Evolutionary conservation across 148 eudicot genomes (phyloP).

Genomic region (Rhododendron molle): DNA sequence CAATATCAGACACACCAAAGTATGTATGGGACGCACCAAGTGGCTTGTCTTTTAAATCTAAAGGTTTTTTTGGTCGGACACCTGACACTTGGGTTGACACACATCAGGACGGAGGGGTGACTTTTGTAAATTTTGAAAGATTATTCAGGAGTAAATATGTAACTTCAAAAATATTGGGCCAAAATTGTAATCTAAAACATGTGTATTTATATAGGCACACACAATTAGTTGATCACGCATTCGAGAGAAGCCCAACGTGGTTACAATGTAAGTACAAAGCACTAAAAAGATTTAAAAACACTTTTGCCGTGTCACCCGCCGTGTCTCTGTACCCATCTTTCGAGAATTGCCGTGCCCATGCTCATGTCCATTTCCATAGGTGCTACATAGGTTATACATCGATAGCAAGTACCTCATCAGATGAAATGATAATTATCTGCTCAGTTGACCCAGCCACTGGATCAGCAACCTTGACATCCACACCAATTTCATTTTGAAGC

Average conservation of each 20-base stretch:
- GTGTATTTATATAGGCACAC: not conserved
- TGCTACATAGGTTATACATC: not conserved
- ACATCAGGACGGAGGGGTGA: not conserved
- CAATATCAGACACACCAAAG: not conserved
- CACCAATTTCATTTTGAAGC: conserved; percentile 90
- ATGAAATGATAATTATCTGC: conserved; percentile 60
- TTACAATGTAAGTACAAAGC: not conserved
- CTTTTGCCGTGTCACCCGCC: not conserved
- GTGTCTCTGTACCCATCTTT: not conserved
- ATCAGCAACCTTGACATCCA: conserved; percentile 72
- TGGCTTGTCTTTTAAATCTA: not conserved
- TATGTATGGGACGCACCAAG: not conserved
- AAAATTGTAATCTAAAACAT: not conserved
- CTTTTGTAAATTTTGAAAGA: not conserved
- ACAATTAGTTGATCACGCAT: not conserved
- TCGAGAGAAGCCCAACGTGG: not conserved
- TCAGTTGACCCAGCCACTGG: conserved; percentile 67
- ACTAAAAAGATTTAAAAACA: not conserved
- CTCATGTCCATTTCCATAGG: not conserved
- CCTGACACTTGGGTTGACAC: not conserved
- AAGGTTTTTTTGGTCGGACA: not conserved
- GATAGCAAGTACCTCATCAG: conserved; percentile 70
- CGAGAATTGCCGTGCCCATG: not conserved
- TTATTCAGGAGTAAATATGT: not conserved
- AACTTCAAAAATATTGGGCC: not conserved